phyloP scores from a whole-genome alignment of 345 rosid species.

The Populus alba region DNA sequence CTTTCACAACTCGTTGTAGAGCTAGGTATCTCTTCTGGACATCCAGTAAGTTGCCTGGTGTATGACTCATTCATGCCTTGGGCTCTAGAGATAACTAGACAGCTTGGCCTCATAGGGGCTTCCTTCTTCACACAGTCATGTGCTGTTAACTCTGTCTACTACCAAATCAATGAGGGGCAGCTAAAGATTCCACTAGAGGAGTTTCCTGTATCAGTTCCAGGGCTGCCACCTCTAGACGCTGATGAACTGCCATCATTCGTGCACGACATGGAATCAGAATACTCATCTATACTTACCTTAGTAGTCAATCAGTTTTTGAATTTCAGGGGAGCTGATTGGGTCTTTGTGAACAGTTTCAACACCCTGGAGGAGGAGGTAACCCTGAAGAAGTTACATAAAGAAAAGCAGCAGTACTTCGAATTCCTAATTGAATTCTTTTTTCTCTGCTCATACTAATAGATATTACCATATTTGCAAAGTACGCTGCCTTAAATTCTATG shows the following conservation, averaged over 20 bases:
- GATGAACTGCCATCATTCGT: constrained; percentile 42
- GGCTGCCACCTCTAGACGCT: constrained; percentile 32
- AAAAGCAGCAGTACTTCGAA: too few relatives aligned
- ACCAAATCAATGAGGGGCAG: constrained; percentile 12
- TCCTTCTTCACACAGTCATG: constrained; percentile 36
- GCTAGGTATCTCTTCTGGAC: neutral
- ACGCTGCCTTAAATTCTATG: too few relatives aligned
- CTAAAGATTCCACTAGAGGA: constrained; percentile 27
- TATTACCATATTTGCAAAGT: too few relatives aligned
- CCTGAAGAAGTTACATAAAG: neutral
- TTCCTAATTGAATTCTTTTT: too few relatives aligned
- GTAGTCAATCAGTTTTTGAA: neutral
- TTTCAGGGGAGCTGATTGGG: neutral
- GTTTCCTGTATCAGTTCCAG: constrained; percentile 22
- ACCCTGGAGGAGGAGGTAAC: constrained; percentile 48
- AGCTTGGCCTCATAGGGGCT: constrained; percentile 21
- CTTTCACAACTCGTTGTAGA: constrained; percentile 30
- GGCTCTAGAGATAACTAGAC: constrained; percentile 34
- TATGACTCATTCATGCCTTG: constrained; percentile 48
- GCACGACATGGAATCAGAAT: constrained; percentile 16
- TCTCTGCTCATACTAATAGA: too few relatives aligned
- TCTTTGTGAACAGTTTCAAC: constrained; percentile 12
- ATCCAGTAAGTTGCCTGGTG: constrained; percentile 24
- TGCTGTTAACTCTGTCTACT: constrained; percentile 20
- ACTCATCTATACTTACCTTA: neutral